phyloP scores from a whole-genome alignment of 345 rosid species.

The Linum tenue region DNA sequence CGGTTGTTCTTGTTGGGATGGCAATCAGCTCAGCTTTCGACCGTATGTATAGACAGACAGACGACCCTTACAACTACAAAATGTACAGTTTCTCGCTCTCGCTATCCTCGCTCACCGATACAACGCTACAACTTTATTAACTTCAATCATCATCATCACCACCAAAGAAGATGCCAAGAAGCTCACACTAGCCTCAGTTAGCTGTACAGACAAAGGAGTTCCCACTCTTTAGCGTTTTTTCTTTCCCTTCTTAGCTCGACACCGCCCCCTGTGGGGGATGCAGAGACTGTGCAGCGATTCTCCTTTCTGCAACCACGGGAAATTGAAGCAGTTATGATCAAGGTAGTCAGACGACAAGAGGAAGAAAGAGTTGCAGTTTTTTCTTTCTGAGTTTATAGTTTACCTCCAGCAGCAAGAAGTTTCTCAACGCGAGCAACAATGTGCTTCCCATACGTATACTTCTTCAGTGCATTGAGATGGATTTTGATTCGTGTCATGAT shows the following conservation, averaged over 20 bases:
- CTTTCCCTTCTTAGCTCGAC: constrained; percentile 17
- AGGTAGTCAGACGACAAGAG: neutral
- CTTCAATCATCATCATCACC: neutral
- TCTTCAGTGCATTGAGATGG: constrained; percentile 70
- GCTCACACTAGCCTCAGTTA: constrained; percentile 47
- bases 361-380: neutral
- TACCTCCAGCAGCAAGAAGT: constrained; percentile 86
- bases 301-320: constrained; percentile 44
- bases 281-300: constrained; percentile 45
- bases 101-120: constrained; percentile 11
- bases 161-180: constrained; percentile 1
- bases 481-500: constrained; percentile 64
- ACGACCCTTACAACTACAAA: constrained; percentile 47
- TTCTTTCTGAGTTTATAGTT: neutral
- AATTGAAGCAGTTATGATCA: neutral
- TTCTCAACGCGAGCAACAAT: constrained; percentile 83
- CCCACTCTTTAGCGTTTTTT: constrained; percentile 8
- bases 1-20: no score
- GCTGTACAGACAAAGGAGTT: constrained; percentile 43
- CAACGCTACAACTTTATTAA: constrained; percentile 31
- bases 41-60: constrained; percentile 28
- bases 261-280: constrained; percentile 29
- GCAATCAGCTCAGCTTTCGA: neutral
- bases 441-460: constrained; percentile 79
- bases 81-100: constrained; percentile 38